Evolutionary conservation across 805 yeast genomes (phyloP), one percentile per base, ranked within the genome.

Genomic region (Pichia nanzhaoensis): DNA sequence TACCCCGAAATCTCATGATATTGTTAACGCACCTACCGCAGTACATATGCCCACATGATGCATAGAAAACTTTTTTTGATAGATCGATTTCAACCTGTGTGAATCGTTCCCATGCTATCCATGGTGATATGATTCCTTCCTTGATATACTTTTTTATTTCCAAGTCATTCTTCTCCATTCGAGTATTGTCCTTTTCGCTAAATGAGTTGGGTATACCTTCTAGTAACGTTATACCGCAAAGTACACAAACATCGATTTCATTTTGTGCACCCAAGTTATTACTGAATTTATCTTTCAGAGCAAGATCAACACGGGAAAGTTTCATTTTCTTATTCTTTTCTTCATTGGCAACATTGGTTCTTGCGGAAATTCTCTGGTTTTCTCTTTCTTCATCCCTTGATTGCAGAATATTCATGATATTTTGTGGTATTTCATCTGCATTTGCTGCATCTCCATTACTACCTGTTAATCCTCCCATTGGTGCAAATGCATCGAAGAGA

Each of bases 1-100:
- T 48, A 16, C 47, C 37, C 12, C 41, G 19, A 20, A 31, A 34
- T 21, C 48, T 71, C 16, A 73, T 74, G n/a, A 83, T 78, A 53
- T 79, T 74, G 51, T 77, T 77, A 19, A 83, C 84, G 64, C 96
- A 88, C 35, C 91, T 64, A 1, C 96, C 96, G 62, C 96, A 88
- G 59, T 77, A 88, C 0, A 80, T 74, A 65, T 88, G 96, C 0
- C 96, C 96, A 67, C 96, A 88, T 34, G 66, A 63, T 0, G 85
- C 74, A 17, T 73, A 71, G 56, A 81, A 88, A 2, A 83, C 74
- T 48, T 88, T 72, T 54, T 71, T 77, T 0, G 90, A 82, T 30
- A 84, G 64, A 45, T 75, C 81, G 17, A 66, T 55, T 55, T 85
- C 95, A 0, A 68, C 65, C 10, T 67, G 70, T 0, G 81, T 72